Evolutionary conservation across 768 basidiomycete species (phyloP).

Genomic region (Pulveroboletus frians): DNA sequence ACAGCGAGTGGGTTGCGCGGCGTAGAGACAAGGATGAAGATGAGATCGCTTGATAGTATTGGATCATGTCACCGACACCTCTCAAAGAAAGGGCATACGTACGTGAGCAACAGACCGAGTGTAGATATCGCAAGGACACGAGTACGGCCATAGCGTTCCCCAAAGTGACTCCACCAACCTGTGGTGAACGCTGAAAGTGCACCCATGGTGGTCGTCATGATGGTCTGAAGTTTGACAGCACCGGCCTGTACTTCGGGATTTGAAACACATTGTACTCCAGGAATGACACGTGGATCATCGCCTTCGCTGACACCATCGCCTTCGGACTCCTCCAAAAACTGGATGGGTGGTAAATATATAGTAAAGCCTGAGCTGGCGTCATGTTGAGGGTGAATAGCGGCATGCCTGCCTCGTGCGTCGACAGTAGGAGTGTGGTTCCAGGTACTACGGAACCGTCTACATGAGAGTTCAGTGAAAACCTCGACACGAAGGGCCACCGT

Average conservation of each 20-base stretch:
- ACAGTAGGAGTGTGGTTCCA: constrained; percentile 34
- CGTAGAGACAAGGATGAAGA: constrained; percentile 74
- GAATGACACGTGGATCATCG: constrained; percentile 36
- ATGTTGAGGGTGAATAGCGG: constrained; percentile 2
- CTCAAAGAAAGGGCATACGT: constrained; percentile 30
- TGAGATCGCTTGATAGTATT: constrained; percentile 53
- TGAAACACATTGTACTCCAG: constrained; percentile 36
- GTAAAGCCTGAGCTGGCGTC: constrained; percentile 8
- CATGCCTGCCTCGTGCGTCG: neutral
- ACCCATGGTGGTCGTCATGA: constrained; percentile 74
- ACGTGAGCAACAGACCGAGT: constrained; percentile 72
- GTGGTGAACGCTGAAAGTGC: constrained; percentile 76
- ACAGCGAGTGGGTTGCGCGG: constrained; percentile 51
- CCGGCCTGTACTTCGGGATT: constrained; percentile 60
- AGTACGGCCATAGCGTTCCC: constrained; percentile 73
- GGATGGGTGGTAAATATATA: constrained; percentile 11
- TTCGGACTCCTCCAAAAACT: constrained; percentile 14
- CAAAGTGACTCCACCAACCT: constrained; percentile 81
- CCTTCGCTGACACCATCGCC: constrained; percentile 30
- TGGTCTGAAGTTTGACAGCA: constrained; percentile 70
- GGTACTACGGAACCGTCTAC: constrained; percentile 47
- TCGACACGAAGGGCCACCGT: constrained; percentile 75
- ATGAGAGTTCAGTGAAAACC: constrained; percentile 74
- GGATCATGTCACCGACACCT: neutral
- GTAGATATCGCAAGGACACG: constrained; percentile 63